Conservation (phyloP, 1,139 yeast genomes). For the Hansenula sp. region DNA sequence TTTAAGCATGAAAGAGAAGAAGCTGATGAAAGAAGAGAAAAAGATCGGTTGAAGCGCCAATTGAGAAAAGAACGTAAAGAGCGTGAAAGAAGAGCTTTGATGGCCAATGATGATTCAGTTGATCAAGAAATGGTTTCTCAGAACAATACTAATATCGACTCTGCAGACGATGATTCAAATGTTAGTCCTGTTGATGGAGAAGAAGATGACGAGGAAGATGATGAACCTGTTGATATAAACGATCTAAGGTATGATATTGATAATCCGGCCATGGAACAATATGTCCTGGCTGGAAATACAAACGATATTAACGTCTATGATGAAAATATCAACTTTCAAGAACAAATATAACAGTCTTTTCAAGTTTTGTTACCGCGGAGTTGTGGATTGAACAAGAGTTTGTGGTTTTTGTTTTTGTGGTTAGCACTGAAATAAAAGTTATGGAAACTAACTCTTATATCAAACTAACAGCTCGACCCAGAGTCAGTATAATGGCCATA, state of each 20-base stretch:
- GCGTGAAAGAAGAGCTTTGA: background rate
- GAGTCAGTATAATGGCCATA: too few species aligned
- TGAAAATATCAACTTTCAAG: conserved; percentile 1
- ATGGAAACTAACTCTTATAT: too few species aligned
- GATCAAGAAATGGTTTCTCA: background rate
- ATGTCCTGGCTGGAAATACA: conserved; percentile 4
- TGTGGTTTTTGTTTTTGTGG: too few species aligned
- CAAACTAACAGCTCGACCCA: too few species aligned
- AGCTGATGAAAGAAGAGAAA: conserved; percentile 20
- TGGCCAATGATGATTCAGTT: background rate
- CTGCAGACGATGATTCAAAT: background rate
- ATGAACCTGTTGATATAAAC: background rate
- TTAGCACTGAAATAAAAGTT: too few species aligned
- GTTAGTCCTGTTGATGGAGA: background rate
- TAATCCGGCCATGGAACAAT: conserved; percentile 4
- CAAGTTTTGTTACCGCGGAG: too few species aligned
- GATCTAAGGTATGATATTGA: conserved; percentile 1
- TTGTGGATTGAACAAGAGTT: too few species aligned
- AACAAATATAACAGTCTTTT: background rate
- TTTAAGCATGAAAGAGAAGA: conserved; percentile 15
- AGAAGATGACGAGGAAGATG: background rate
- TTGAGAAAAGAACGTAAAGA: conserved; percentile 17
- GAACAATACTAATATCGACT: background rate
- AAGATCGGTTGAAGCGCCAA: conserved; percentile 18
- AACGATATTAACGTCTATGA: conserved; percentile 4